Percentiles rank a stretch among this genome's conserved stretches.
These are phyloP conservation scores for Leishmania guyanensis DNA, from an alignment of 208 protist species.

Conservation along the genomic window DNA sequence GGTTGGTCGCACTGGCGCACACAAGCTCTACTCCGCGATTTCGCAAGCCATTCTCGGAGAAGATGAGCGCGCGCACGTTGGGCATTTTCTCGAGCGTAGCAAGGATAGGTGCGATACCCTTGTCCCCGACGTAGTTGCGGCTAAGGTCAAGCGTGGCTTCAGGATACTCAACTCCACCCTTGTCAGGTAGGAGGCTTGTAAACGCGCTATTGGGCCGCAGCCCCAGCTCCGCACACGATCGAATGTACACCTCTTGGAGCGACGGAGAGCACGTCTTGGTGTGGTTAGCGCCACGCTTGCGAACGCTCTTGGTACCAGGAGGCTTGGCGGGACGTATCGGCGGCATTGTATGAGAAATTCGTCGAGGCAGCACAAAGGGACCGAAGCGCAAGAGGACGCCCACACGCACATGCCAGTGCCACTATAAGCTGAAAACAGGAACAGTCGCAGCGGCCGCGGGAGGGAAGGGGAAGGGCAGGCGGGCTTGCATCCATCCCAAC, in stretches of 20 bases:
- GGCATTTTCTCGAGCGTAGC: slow-evolving; percentile 58
- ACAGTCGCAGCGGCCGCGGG: neutral
- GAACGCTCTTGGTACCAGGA: slow-evolving; percentile 22
- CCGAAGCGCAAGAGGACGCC: neutral
- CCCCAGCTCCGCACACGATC: slow-evolving; percentile 66
- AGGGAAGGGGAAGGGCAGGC: neutral
- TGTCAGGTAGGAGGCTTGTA: slow-evolving; percentile 57
- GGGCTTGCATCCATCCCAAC: neutral
- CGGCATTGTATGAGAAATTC: slow-evolving; percentile 14
- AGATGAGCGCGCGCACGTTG: slow-evolving; percentile 50
- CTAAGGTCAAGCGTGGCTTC: slow-evolving; percentile 62
- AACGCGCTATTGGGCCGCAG: slow-evolving; percentile 80
- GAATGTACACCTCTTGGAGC: slow-evolving; percentile 78
- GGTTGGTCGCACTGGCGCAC: slow-evolving; percentile 38
- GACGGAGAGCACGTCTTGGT: slow-evolving; percentile 35
- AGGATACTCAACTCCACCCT: slow-evolving; percentile 36
- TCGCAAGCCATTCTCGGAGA: slow-evolving; percentile 88
- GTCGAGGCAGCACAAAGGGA: neutral
- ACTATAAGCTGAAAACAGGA: neutral
- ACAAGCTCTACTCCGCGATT: slow-evolving; percentile 74
- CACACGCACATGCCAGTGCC: neutral
- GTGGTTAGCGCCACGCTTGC: slow-evolving; percentile 5
- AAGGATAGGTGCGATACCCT: slow-evolving; percentile 75
- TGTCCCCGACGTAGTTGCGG: slow-evolving; percentile 90
- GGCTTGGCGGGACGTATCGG: slow-evolving; percentile 23